Percentiles rank a stretch among this genome's conserved stretches.
Evolutionary conservation across 176 grass and related monocot genomes (phyloP).

Genomic region (Oropetium thomaeum): DNA sequence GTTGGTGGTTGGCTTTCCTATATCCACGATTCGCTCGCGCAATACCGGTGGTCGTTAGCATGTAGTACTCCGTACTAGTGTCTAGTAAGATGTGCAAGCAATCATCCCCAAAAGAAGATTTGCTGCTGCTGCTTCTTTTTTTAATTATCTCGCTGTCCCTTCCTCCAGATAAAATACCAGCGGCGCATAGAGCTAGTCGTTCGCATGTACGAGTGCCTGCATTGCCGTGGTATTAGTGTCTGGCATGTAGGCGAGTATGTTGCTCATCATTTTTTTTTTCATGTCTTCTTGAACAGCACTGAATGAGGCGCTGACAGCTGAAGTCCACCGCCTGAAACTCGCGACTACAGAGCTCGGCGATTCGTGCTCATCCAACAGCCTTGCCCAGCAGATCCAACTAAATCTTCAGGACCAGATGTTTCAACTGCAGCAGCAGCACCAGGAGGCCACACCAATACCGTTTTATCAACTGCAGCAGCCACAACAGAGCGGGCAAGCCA

Average conservation of each 20-base stretch:
- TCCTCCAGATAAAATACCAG: background rate
- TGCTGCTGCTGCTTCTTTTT: background rate
- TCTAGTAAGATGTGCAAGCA: conserved; percentile 30
- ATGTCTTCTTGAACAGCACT: conserved; percentile 52
- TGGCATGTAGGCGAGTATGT: conserved; percentile 7
- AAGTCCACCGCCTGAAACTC: conserved; percentile 89
- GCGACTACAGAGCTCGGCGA: conserved; percentile 51
- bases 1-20: conserved; percentile 28
- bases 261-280: background rate
- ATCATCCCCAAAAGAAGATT: conserved; percentile 27
- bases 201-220: background rate
- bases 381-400: conserved; percentile 55
- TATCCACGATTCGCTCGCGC: background rate
- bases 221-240: background rate
- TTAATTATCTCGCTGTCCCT: background rate
- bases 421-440: conserved; percentile 49
- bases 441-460: conserved; percentile 43
- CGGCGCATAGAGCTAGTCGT: background rate
- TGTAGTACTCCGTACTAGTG: conserved; percentile 3
- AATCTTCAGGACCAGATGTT: conserved; percentile 53
- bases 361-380: conserved; percentile 55
- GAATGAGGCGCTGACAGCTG: conserved; percentile 77
- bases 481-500: conserved; percentile 49
- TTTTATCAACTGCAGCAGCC: conserved; percentile 60
- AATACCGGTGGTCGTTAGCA: conserved; percentile 38